Conservation (phyloP, 2,329 filamentous ascomycete genomes). For the Tolypocladium nubicola region DNA sequence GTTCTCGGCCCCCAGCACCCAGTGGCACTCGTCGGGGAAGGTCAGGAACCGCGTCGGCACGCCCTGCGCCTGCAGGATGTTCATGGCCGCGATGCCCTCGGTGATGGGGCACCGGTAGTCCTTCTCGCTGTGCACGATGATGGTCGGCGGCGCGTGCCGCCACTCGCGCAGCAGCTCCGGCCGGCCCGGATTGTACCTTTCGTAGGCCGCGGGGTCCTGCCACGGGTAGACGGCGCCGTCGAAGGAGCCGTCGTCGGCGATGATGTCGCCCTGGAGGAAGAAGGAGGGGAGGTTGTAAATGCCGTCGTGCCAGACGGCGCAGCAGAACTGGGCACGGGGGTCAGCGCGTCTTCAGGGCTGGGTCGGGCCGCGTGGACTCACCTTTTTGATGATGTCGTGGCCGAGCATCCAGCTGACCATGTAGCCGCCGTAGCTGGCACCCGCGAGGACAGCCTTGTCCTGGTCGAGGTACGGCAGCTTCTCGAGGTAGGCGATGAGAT, state of each 20-base stretch:
- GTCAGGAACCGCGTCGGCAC: conserved; percentile 60
- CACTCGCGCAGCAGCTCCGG: conserved; percentile 43
- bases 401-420: conserved; percentile 51
- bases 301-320: conserved; percentile 37
- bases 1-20: conserved; percentile 60
- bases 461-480: conserved; percentile 42
- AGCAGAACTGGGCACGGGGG: conserved; percentile 8
- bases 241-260: conserved; percentile 21
- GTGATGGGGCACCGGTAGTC: conserved; percentile 47
- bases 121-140: conserved; percentile 61
- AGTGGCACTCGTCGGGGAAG: conserved; percentile 66
- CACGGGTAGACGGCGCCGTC: conserved; percentile 32
- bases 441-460: conserved; percentile 38
- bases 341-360: background rate
- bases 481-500: conserved; percentile 40
- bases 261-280: conserved; percentile 14
- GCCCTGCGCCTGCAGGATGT: conserved; percentile 56
- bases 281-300: conserved; percentile 22
- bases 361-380: conserved; percentile 6
- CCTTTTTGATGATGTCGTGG: conserved; percentile 36
- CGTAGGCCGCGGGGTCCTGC: conserved; percentile 32
- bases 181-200: conserved; percentile 40
- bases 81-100: conserved; percentile 58
- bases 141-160: conserved; percentile 50
- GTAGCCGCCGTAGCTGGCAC: conserved; percentile 47